Evolutionary conservation across 352 stramenopile species (phyloP).

Genomic region (Aphanomyces astaci): DNA sequence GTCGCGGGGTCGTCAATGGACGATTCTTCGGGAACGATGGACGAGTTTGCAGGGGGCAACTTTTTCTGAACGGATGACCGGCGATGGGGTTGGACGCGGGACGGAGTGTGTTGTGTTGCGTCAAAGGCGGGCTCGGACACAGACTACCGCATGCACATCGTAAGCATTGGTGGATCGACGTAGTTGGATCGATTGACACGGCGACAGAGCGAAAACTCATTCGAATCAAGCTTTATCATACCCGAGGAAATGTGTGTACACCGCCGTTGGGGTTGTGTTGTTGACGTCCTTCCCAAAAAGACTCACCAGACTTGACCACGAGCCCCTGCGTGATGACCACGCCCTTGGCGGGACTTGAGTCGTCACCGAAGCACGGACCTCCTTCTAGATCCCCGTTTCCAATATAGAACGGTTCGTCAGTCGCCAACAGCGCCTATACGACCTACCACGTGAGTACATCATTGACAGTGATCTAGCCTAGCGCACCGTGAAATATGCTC

Average conservation of each 20-base stretch:
- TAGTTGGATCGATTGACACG: no score
- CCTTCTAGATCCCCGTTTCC: background rate
- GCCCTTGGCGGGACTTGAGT: conserved; percentile 9
- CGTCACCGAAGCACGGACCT: conserved; percentile 12
- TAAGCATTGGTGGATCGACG: no score
- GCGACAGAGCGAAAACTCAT: no score
- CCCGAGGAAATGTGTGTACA: conserved; percentile 1
- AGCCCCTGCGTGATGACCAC: conserved; percentile 16
- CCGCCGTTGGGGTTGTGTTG: background rate
- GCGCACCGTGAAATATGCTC: background rate
- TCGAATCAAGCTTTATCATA: no score
- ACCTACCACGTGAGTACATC: background rate
- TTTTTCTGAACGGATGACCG: background rate
- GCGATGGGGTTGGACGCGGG: background rate
- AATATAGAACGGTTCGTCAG: background rate
- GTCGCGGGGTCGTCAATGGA: no score
- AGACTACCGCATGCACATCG: no score
- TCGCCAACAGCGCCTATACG: background rate
- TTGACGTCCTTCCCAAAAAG: no score
- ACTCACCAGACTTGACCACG: background rate
- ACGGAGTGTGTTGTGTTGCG: background rate
- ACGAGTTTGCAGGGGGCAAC: background rate
- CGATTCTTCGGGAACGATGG: no score
- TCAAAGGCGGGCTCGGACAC: conserved; percentile 5
- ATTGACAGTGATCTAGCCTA: background rate